These are phyloP conservation scores for Brassica nigra DNA, from an alignment of 345 rosid genomes.

Conservation along the genomic window DNA sequence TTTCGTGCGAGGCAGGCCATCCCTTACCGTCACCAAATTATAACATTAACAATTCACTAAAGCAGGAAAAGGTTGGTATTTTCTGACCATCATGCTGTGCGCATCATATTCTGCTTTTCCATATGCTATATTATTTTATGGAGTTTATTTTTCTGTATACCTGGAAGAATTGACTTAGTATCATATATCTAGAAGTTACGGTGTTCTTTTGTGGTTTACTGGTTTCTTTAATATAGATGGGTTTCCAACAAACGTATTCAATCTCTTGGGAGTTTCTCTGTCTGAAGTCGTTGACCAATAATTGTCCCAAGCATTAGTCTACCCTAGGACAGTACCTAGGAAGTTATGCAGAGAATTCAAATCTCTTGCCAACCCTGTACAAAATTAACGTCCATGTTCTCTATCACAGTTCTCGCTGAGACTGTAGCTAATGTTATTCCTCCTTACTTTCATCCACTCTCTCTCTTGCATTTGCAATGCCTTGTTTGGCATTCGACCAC, in stretches of 20 bases:
- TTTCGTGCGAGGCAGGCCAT: conserved; percentile 50
- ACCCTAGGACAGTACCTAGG: neutral
- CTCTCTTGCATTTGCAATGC: neutral
- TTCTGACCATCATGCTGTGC: conserved; percentile 21
- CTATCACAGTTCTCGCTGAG: conserved; percentile 11
- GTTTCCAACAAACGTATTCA: neutral
- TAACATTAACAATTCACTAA: conserved; percentile 42
- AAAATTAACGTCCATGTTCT: conserved; percentile 7
- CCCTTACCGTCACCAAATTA: conserved; percentile 48
- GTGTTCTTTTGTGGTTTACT: conserved; percentile 9
- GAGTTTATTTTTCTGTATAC: conserved; percentile 18
- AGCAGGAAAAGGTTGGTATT: conserved; percentile 58
- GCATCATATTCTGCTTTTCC: conserved; percentile 20
- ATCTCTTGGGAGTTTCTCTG: conserved; percentile 23
- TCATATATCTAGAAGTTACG: conserved; percentile 21
- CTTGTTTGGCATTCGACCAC: conserved; percentile 21
- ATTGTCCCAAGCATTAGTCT: neutral
- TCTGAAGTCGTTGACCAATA: conserved; percentile 13
- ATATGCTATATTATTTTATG: conserved; percentile 14
- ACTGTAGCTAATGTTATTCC: conserved; percentile 15
- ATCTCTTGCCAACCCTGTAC: conserved; percentile 7
- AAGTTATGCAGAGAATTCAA: neutral
- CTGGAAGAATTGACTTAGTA: neutral
- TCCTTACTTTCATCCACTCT: conserved; percentile 2
- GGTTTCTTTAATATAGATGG: conserved; percentile 16